Conservation (phyloP, 257 asterid genomes). For the Solanum chiquidenum region DNA sequence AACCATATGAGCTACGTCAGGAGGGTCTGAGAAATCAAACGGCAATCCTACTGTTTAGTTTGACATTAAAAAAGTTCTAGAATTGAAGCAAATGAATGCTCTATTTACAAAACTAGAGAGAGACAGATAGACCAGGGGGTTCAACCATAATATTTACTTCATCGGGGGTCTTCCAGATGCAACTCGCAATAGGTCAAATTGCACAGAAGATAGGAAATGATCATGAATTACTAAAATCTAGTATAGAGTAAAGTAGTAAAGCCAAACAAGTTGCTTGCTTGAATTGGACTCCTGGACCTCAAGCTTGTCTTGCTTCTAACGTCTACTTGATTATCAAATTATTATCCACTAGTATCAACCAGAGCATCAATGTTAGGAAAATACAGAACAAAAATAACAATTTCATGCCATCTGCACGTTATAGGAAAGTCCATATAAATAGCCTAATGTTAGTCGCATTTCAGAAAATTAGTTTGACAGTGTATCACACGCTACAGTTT, state of each 20-base stretch:
- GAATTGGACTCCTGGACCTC: not conserved
- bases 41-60: not conserved
- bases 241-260: not conserved
- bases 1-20: conserved; percentile 8
- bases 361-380: not conserved
- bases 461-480: not conserved
- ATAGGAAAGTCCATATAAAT: not conserved
- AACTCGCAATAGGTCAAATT: not conserved
- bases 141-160: not conserved
- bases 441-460: not conserved
- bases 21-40: not conserved
- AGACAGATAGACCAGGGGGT: not conserved
- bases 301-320: not conserved
- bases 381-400: not conserved
- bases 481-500: not conserved
- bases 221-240: not conserved
- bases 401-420: not conserved
- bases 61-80: not conserved
- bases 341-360: not conserved
- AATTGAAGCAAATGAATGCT: not conserved
- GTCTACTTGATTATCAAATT: not conserved
- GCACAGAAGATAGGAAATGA: not conserved
- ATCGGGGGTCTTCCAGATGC: not conserved
- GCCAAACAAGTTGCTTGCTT: not conserved
- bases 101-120: not conserved